Percentiles rank a stretch among this genome's conserved stretches.
Evolutionary conservation across 495 filamentous ascomycete species (phyloP).

Genomic region (Sphaerosporella brunnea): DNA sequence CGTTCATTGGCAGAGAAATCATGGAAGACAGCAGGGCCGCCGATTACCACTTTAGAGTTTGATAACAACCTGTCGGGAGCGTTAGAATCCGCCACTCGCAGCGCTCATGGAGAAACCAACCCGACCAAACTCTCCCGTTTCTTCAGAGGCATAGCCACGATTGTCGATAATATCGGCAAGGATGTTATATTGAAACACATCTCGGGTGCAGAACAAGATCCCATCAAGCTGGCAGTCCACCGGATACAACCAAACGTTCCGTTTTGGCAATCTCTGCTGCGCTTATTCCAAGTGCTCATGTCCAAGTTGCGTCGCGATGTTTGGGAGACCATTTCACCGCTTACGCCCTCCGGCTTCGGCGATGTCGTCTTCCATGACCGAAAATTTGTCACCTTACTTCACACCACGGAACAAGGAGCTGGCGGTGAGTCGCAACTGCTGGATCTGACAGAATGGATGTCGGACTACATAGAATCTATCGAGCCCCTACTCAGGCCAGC

Average conservation of each 20-base stretch:
- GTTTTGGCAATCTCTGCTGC: slow-evolving; percentile 21
- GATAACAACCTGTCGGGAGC: slow-evolving; percentile 18
- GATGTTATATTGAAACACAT: slow-evolving; percentile 24
- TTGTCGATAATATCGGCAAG: slow-evolving; percentile 16
- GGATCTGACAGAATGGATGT: slow-evolving; percentile 25
- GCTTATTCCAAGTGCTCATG: slow-evolving; percentile 24
- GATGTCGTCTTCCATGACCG: slow-evolving; percentile 21
- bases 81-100: slow-evolving; percentile 15
- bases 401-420: slow-evolving; percentile 11
- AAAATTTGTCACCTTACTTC: slow-evolving; percentile 16
- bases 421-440: slow-evolving; percentile 15
- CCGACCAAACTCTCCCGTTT: slow-evolving; percentile 14
- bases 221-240: slow-evolving; percentile 23
- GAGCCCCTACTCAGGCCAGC: slow-evolving; percentile 20
- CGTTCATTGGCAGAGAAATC: slow-evolving; percentile 16
- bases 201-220: slow-evolving; percentile 23
- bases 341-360: slow-evolving; percentile 19
- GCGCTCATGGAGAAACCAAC: slow-evolving; percentile 12
- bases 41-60: slow-evolving; percentile 13
- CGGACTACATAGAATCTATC: slow-evolving; percentile 22
- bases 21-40: slow-evolving; percentile 16
- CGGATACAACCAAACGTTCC: slow-evolving; percentile 17
- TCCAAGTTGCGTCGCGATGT: slow-evolving; percentile 21
- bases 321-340: slow-evolving; percentile 24
- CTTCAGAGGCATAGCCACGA: slow-evolving; percentile 17